Percentiles rank a stretch among this genome's conserved stretches.
phyloP scores from a whole-genome alignment of 441 rosid species.

The Metrosideros polymorpha region DNA sequence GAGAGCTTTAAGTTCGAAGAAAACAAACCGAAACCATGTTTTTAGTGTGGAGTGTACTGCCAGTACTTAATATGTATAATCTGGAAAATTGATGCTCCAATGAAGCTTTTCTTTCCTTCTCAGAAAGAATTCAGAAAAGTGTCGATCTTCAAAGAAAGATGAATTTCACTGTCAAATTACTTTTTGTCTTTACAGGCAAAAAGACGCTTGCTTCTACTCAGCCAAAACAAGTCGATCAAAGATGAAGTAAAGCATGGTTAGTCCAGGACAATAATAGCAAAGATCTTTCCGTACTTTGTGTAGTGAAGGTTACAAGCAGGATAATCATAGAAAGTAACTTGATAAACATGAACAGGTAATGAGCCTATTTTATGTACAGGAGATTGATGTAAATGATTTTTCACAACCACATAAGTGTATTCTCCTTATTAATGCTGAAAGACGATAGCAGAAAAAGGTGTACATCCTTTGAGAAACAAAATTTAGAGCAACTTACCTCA shows the following conservation, averaged over 20 bases:
- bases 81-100: not conserved
- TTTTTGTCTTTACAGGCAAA: not conserved
- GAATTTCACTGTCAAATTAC: not conserved
- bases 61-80: not conserved
- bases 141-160: not conserved
- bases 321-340: not conserved
- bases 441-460: not conserved
- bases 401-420: not conserved
- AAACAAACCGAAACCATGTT: not conserved
- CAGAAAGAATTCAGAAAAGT: not conserved
- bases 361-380: not conserved
- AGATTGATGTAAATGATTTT: not conserved
- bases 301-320: not conserved
- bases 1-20: not conserved
- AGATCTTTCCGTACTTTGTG: not conserved
- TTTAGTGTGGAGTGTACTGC: not conserved
- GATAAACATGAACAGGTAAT: not conserved
- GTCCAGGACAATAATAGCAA: not conserved
- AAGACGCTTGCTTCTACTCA: not conserved
- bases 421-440: not conserved
- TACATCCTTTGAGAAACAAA: not conserved
- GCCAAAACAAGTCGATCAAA: not conserved
- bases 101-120: not conserved
- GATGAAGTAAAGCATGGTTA: not conserved
- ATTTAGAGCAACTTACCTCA: slow-evolving; percentile 47